Percentiles rank a stretch among this genome's conserved stretches.
phyloP scores from a whole-genome alignment of 805 yeast genomes.

The Metschnikowia drakensbergensis region DNA sequence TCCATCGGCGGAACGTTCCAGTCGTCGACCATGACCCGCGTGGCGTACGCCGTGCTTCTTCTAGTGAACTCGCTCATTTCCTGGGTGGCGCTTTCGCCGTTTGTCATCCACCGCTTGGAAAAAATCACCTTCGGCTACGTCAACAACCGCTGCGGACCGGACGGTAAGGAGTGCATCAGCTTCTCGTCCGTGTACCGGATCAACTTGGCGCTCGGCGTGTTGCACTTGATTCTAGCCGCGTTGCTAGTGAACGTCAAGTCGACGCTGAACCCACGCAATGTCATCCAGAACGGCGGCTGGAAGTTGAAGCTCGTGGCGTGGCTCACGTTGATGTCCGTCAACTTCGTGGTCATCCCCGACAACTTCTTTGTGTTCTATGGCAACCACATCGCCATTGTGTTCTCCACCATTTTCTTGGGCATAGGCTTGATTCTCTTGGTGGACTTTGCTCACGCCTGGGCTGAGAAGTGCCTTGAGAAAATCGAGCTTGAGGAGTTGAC shows the following conservation, averaged over 20 bases:
- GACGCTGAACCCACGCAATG: constrained; percentile 71
- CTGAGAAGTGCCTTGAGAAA: constrained; percentile 88
- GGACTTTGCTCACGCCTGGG: constrained; percentile 98
- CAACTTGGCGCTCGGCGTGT: constrained; percentile 78
- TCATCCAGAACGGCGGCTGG: constrained; percentile 93
- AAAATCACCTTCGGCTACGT: constrained; percentile 64
- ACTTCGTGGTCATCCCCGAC: constrained; percentile 79
- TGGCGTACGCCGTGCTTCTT: constrained; percentile 78
- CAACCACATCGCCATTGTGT: constrained; percentile 77
- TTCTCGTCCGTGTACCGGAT: constrained; percentile 92
- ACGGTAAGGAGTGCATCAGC: constrained; percentile 77
- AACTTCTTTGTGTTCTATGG: constrained; percentile 86
- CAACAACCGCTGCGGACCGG: constrained; percentile 62
- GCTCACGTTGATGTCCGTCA: constrained; percentile 50
- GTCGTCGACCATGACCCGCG: constrained; percentile 78
- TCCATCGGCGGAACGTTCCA: constrained; percentile 57
- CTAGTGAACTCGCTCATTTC: constrained; percentile 76
- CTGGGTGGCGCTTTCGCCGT: constrained; percentile 89
- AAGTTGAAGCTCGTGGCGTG: constrained; percentile 63
- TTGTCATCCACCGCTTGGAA: constrained; percentile 70
- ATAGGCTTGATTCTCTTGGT: constrained; percentile 88
- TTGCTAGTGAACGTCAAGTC: constrained; percentile 71
- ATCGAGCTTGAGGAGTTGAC: constrained; percentile 71
- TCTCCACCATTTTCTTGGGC: constrained; percentile 80
- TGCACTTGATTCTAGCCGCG: constrained; percentile 70